Evolutionary conservation across 352 stramenopile genomes (phyloP), one percentile per base, ranked within the genome.

Genomic region (Phytophthora idaei): DNA sequence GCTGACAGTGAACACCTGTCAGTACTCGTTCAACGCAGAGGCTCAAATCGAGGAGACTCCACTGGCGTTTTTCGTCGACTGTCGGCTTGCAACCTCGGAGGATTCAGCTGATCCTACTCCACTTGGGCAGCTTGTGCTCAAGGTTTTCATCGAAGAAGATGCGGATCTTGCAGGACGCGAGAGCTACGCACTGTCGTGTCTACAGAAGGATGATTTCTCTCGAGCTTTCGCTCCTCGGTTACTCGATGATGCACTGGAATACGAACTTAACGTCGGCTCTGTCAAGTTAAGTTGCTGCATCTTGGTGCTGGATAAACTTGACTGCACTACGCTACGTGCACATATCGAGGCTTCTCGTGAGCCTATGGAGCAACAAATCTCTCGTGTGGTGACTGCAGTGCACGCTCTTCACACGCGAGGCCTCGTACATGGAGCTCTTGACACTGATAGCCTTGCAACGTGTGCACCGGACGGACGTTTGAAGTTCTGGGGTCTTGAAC

Each of bases 121-220:
- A 21, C 42, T 39, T 9, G 48, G 34, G 4, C 58, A 48, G 37
- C 58, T 83, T 17, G 62, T 74, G 36, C 57, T 91, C 25, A 89
- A 90, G 61, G 50, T 91, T 34, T 91, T 85, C 61, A 69, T 86
- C 21, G 77, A 90, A 47, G 75, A 83, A 34, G 83, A 91, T 41
- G 65, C 78, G 1, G 72, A 77, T 46, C 57, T 84, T 25, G 80
- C 77, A 8, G 77, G 73, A 2, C 75, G 75, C 17, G 83, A 91
- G 57, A 87, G 78, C 41, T 81, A 80, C 25, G 77, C 82, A 8
- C 69, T 91, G 5, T 73, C 75, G 1, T 71, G 76, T 5, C 62
- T 89, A 44, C 71, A 86, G 34, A 64, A 73, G 2, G 60, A 70
- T 27, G 57, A 62, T 2, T 66, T 60, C 0, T 71, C 71, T 10